phyloP scores from a whole-genome alignment of 805 yeast genomes.

The Kurtzmaniella cleridarum region DNA sequence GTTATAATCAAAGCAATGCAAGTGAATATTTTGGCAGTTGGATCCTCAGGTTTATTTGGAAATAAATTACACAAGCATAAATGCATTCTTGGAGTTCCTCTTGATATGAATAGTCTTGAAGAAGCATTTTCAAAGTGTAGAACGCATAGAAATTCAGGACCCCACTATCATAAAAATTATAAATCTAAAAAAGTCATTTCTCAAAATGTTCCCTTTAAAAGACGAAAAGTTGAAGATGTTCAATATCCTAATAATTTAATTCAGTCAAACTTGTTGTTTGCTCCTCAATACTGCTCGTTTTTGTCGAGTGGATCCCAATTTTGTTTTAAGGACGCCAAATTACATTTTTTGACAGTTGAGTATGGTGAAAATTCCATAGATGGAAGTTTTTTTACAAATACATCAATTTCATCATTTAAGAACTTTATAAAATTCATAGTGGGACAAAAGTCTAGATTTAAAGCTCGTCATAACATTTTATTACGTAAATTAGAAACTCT shows the following conservation, averaged over 20 bases:
- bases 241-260: no score
- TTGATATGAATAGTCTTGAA: background rate
- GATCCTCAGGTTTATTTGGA: background rate
- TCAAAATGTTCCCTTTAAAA: no score
- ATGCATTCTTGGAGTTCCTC: background rate
- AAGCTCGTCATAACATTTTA: no score
- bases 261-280: no score
- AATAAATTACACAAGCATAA: background rate
- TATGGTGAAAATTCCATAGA: conserved; percentile 6
- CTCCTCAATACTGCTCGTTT: conserved; percentile 11
- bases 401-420: background rate
- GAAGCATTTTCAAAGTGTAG: background rate
- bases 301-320: conserved; percentile 21
- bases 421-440: no score
- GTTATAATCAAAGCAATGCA: background rate
- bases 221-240: no score
- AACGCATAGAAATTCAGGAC: no score
- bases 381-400: conserved; percentile 1
- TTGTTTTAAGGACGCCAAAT: conserved; percentile 7
- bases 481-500: no score
- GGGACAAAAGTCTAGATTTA: no score
- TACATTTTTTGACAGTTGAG: conserved; percentile 18
- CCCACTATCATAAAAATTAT: no score
- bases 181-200: no score
- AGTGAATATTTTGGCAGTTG: background rate